Conservation (phyloP, 202 grass and related monocot species). For the Zoysia matrella region DNA sequence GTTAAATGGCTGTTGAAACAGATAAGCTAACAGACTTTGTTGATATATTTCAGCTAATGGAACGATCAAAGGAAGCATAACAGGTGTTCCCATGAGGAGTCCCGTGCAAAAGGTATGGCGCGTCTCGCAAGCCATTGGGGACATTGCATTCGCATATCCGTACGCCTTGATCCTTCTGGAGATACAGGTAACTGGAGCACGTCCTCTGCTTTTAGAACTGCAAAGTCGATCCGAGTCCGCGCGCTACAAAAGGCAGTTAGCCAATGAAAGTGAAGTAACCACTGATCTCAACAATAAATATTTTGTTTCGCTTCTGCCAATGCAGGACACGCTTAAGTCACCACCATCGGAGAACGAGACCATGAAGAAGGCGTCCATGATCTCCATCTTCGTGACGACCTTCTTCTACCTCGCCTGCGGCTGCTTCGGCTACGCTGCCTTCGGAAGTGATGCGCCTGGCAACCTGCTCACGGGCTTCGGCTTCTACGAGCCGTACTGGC, state of each 20-base stretch:
- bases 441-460: conserved; percentile 66
- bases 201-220: too few relatives aligned
- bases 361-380: conserved; percentile 76
- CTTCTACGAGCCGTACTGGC: conserved; percentile 79
- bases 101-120: conserved; percentile 64
- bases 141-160: conserved; percentile 72
- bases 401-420: conserved; percentile 94
- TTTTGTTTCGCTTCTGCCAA: background rate
- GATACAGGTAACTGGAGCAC: conserved; percentile 49
- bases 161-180: conserved; percentile 79
- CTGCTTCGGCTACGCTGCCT: conserved; percentile 84
- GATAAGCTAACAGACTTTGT: background rate
- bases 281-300: background rate
- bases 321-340: conserved; percentile 71
- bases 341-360: conserved; percentile 80
- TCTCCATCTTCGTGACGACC: conserved; percentile 70
- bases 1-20: background rate
- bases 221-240: too few relatives aligned
- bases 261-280: background rate
- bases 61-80: conserved; percentile 63
- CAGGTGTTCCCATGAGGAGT: conserved; percentile 49
- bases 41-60: conserved; percentile 54
- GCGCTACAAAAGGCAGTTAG: too few relatives aligned
- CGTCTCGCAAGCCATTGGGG: conserved; percentile 65
- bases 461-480: conserved; percentile 87